Evolutionary conservation across 495 filamentous ascomycete genomes (phyloP), one percentile per base, ranked within the genome.

Genomic region (Penicillium silybi): DNA sequence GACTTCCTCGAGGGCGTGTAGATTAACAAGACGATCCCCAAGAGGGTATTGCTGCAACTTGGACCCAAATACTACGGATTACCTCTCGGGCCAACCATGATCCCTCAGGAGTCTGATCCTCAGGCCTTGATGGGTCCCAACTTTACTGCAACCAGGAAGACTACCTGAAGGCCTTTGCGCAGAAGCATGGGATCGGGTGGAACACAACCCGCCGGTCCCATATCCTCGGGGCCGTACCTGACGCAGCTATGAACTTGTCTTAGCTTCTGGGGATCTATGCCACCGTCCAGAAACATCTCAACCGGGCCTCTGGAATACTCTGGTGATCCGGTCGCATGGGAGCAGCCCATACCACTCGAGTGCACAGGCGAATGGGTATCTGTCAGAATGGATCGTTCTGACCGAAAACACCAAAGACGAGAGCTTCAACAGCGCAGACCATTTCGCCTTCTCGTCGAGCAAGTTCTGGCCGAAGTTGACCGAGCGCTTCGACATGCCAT

Each of bases 81-180:
- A 23, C 77, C 81, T 54, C 62, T 79, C 32, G 79, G 79, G 23
- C 75, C 75, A 0, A 56, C 70, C 1, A 58, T 58, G 13, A 42
- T 66, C 17, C 80, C 78, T 0, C 66, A 70, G 46, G 78, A 82
- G 59, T 60, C 58, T 32, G 68, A 75, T 56, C 69, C 71, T 6
- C 72, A 76, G 6, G 58, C 78, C 18, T 29, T 53, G 2, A 63
- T 72, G 6, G 71, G 70, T 44, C 64, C 62, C 10, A 82, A 81
- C 61, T 81, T 80, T 81, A 81, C 67, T 80, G 77, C 58, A 54
- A 58, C 2, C 78, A 81, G 63, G 74, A 82, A 65, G 74, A 81
- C 42, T 32, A 22, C 4, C 57, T 54, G 18, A 41, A 46, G 18
- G 48, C 48, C 17, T 59, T 57, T 40, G 47, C 51, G 34, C 20